A percentile compares a stretch with the other conserved stretches of the same genome.
Evolutionary conservation across 495 filamentous ascomycete genomes (phyloP).

Genomic region (Pyrenula aspistea): DNA sequence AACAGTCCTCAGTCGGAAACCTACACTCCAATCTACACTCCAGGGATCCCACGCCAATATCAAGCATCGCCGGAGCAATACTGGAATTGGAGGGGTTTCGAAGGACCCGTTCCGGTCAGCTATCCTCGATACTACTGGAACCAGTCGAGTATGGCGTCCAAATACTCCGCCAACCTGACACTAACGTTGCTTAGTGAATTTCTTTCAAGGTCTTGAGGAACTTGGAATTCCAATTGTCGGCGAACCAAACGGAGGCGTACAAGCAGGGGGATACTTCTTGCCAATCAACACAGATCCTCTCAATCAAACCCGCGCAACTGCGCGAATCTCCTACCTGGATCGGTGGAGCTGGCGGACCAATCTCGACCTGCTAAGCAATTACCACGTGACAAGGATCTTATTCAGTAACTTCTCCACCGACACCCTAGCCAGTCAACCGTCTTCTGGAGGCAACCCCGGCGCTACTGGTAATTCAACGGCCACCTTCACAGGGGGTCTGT

Average conservation of each 20-base stretch:
- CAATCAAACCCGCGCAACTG: conserved; percentile 23
- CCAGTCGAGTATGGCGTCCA: conserved; percentile 11
- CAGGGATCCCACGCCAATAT: conserved; percentile 9
- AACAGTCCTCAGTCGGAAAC: conserved; percentile 12
- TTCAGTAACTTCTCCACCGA: conserved; percentile 17
- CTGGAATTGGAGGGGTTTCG: conserved; percentile 22
- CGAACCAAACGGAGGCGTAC: conserved; percentile 33
- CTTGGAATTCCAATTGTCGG: conserved; percentile 33
- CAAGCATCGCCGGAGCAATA: conserved; percentile 15
- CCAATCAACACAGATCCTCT: conserved; percentile 30
- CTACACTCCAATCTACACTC: conserved; percentile 15
- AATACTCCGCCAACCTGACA: not conserved
- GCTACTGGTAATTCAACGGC: not conserved
- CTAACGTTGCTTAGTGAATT: conserved; percentile 26
- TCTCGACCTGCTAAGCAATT: conserved; percentile 30
- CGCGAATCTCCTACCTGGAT: conserved; percentile 26
- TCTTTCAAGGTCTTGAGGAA: conserved; percentile 33
- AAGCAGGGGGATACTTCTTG: conserved; percentile 32
- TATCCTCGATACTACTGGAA: conserved; percentile 23
- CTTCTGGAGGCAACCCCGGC: conserved; percentile 3
- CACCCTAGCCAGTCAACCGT: conserved; percentile 15
- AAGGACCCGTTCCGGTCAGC: conserved; percentile 26
- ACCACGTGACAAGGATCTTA: conserved; percentile 30
- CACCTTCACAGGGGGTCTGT: not conserved
- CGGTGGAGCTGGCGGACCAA: conserved; percentile 23